Base-by-base conservation (phyloP, 257 asterid genomes). In the Solanum paucissectum region DNA sequence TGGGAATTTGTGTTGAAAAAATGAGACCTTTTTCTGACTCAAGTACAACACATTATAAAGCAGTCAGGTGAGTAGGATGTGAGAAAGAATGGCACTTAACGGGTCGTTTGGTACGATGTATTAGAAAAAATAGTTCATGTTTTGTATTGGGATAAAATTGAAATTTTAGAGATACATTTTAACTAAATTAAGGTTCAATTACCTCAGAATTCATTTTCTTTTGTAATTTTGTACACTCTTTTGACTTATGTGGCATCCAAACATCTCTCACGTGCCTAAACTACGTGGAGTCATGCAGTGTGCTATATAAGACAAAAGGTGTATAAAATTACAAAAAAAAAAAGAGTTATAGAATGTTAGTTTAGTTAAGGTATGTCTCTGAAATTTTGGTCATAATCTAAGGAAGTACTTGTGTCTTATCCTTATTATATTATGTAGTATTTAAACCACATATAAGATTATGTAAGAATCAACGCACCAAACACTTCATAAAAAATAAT, bases 281-380 rank as follows among this genome's bases (percentile, higher is more conserved):
- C 9, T 52, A 52, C 4, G 1, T 16, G n/a, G 0, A 6, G 62
- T 52, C 62, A 1, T 0, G 9, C 2, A 16, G 4, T 52, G 13
- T 12, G 62, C 0, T 0, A 18, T 4, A 52, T 52, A 6, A 52
- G 9, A 0, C 23, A 52, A 52, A 52, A 52, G 4, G 9, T 1
- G 1, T 5, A 52, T 52, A 52, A 18, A 52, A 52, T 6, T 14
- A 52, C 7, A 5, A 49, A 49, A 5, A 40, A 40, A 5, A 52
- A 16, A 52, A 0, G 0, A 16, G 9, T 16, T 52, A 5, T 16
- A 16, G 3, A 52, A 16, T 1, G 1, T 18, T 52, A 0, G 4
- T 52, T 52, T 18, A 52, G 1, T 6, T 52, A 16, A 52, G n/a
- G 9, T 20, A 3, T 16, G 9, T 6, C 23, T 1, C 0, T 52